Percentiles rank a stretch among this genome's conserved stretches.
Evolutionary conservation across 345 rosid genomes (phyloP).

Genomic region (Geranium brycei): DNA sequence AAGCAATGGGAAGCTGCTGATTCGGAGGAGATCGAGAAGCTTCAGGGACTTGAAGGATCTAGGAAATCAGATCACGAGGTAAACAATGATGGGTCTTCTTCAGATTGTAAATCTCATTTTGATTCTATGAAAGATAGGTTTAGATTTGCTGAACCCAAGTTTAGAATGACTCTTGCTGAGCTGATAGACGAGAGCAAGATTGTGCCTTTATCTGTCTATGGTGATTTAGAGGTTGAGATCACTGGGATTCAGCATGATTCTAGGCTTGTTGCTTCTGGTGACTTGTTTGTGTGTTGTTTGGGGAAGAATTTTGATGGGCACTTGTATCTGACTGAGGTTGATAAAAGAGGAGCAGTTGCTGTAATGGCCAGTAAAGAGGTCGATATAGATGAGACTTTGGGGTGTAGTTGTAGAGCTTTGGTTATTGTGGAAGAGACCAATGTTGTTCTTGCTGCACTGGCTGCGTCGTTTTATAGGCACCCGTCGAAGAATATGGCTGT

Average conservation of each 20-base stretch:
- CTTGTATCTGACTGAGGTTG: conserved; percentile 75
- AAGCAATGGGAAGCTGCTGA: conserved; percentile 65
- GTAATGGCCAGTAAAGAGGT: conserved; percentile 89
- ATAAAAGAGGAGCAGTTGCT: conserved; percentile 92
- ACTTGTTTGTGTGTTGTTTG: conserved; percentile 74
- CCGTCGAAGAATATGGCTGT: conserved; percentile 76
- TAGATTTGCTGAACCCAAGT: conserved; percentile 68
- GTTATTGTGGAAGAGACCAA: conserved; percentile 83
- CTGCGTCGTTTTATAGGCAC: conserved; percentile 59
- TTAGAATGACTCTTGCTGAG: conserved; percentile 74
- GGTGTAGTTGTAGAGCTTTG: conserved; percentile 75
- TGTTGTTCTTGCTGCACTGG: conserved; percentile 63
- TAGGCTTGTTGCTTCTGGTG: conserved; percentile 68
- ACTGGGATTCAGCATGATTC: conserved; percentile 88
- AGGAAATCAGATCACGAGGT: conserved; percentile 28
- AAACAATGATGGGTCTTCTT: conserved; percentile 17
- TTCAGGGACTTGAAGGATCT: conserved; percentile 41
- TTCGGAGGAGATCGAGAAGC: conserved; percentile 64
- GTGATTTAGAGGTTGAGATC: conserved; percentile 77
- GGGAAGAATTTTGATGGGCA: conserved; percentile 57
- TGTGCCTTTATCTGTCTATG: conserved; percentile 72
- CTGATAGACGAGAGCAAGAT: conserved; percentile 80
- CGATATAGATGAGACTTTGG: conserved; percentile 79
- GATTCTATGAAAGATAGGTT: conserved; percentile 47
- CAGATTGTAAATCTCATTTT: conserved; percentile 52